Percentiles rank a stretch among this genome's conserved stretches.
These are phyloP conservation scores for Solanum neorickii DNA, from an alignment of 257 asterid genomes.

Conservation along the genomic window DNA sequence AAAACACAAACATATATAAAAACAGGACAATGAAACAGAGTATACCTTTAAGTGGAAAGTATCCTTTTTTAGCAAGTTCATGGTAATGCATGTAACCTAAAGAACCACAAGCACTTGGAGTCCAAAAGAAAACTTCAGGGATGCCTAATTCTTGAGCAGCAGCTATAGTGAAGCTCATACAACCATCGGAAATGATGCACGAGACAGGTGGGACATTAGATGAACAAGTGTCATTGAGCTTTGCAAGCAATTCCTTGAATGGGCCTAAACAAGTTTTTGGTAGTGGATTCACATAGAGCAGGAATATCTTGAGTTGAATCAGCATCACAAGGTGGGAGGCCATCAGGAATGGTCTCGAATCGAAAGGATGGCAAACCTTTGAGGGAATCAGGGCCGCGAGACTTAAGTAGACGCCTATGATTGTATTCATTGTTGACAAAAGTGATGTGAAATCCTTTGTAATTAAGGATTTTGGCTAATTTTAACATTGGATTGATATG, in stretches of 20 bases:
- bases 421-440: constrained; percentile 9
- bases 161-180: constrained; percentile 3
- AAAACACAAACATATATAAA: background rate
- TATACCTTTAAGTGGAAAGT: constrained; percentile 10
- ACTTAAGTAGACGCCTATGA: background rate
- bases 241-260: background rate
- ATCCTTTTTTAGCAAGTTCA: background rate
- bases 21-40: background rate
- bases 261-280: background rate
- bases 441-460: constrained; percentile 6
- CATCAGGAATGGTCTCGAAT: constrained; percentile 9
- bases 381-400: background rate
- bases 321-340: constrained; percentile 2
- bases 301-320: constrained; percentile 10
- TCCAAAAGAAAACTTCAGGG: constrained; percentile 10
- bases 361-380: constrained; percentile 1
- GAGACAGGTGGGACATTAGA: constrained; percentile 4
- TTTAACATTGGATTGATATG: constrained; percentile 7
- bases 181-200: constrained; percentile 5
- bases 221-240: background rate
- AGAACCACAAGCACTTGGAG: constrained; percentile 4
- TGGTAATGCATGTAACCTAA: background rate
- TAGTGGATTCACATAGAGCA: background rate
- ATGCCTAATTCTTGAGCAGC: constrained; percentile 4
- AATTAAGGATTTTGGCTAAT: constrained; percentile 4